A percentile compares a stretch with the other conserved stretches of the same genome.
These are phyloP conservation scores for Pseudomassariella vexata DNA, from an alignment of 2,329 filamentous ascomycete species.

Conservation along the genomic window DNA sequence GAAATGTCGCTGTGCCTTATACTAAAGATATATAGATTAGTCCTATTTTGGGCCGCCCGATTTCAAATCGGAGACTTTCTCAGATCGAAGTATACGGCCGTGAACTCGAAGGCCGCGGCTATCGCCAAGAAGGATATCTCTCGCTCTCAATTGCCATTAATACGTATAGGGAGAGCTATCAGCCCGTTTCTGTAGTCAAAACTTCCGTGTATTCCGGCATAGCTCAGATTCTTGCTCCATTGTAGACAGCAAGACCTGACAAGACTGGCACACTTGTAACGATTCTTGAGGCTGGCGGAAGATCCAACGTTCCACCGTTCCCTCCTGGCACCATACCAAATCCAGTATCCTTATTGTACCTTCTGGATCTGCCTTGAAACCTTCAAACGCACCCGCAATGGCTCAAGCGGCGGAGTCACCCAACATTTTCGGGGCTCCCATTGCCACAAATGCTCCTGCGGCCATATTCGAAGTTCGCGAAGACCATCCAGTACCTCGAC, in stretches of 20 bases:
- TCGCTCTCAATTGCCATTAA: slow-evolving; percentile 8
- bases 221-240: slow-evolving; percentile 26
- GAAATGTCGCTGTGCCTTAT: slow-evolving; percentile 19
- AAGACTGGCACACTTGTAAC: slow-evolving; percentile 27
- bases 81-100: slow-evolving; percentile 3
- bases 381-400: slow-evolving; percentile 15
- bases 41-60: slow-evolving; percentile 12
- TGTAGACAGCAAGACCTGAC: slow-evolving; percentile 19
- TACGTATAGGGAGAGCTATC: slow-evolving; percentile 16
- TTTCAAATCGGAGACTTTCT: slow-evolving; percentile 7
- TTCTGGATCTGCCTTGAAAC: slow-evolving; percentile 8
- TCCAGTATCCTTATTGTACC: slow-evolving; percentile 28
- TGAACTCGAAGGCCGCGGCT: neutral
- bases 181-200: slow-evolving; percentile 24
- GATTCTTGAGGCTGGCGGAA: slow-evolving; percentile 21
- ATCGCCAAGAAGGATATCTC: slow-evolving; percentile 10
- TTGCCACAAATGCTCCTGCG: slow-evolving; percentile 47
- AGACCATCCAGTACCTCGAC: slow-evolving; percentile 54
- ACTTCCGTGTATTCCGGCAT: slow-evolving; percentile 22
- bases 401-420: slow-evolving; percentile 15
- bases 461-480: slow-evolving; percentile 37
- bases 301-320: slow-evolving; percentile 16
- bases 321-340: slow-evolving; percentile 27
- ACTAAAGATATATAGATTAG: slow-evolving; percentile 22
- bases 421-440: slow-evolving; percentile 52